Evolutionary conservation across 495 filamentous ascomycete species (phyloP), one percentile per base, ranked within the genome.

Genomic region (Talaromyces stipitatus): DNA sequence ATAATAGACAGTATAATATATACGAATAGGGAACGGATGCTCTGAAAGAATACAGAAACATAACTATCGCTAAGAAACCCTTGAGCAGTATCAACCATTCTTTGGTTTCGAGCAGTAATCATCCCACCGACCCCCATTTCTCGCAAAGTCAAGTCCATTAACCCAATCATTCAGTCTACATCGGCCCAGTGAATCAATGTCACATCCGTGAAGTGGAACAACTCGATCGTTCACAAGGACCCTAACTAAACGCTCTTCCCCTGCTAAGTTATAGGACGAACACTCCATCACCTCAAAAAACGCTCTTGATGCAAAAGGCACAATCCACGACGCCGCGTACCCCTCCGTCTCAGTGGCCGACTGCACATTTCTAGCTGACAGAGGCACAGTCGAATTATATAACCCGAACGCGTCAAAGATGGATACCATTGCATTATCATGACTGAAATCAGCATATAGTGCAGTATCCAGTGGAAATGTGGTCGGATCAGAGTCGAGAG

Each of bases 241-340:
- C 10, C 91, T 76, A 6, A 96, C 87, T 48, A 85, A 72, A 63
- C 90, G 86, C 54, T 76, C 72, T 23, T 69, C 71, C 12, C 52
- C 20, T 16, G 3, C 20, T 10, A 3, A 5, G 2, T 58, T 45
- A 8, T 66, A 65, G 9, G 65, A 69, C 0, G 60, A 51, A 65
- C 91, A 96, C 18, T 64, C 65, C 88, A 95, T 87, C 78, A 90
- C 89, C 80, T 96, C 91, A 50, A 96, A 77, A 65, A 91, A 94
- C 54, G 85, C 78, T 43, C 90, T 74, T 4, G 80, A 85, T 0
- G 77, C 89, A 69, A 96, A 95, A 4, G 90, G 87, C 51, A 92
- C 90, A 22, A 82, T 82, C 87, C 87, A 91, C 11, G 81, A 71
- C 0, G 88, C 82, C 22, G 83, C 80, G 64, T 81, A 91, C 48